A percentile compares a stretch with the other conserved stretches of the same genome.
Evolutionary conservation across 2,329 filamentous ascomycete species (phyloP).

Genomic region (Fonsecaea erecta): DNA sequence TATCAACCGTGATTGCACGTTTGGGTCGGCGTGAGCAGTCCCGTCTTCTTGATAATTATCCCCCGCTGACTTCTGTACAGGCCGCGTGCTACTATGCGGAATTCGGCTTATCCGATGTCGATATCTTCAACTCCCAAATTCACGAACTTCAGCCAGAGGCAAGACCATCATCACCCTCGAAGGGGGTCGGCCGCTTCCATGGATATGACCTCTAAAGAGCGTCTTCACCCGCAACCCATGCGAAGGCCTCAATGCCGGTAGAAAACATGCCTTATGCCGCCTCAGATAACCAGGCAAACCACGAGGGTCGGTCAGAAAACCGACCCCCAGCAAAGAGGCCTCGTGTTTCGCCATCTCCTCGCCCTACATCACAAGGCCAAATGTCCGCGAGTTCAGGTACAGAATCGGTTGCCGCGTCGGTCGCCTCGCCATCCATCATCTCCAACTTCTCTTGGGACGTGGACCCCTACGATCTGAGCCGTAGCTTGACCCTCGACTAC

Average conservation of each 20-base stretch:
- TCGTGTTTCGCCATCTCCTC: conserved; percentile 33
- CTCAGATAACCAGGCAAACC: conserved; percentile 38
- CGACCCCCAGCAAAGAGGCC: conserved; percentile 39
- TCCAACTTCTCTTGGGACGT: conserved; percentile 49
- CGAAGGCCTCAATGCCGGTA: conserved; percentile 22
- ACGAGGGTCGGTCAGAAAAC: conserved; percentile 39
- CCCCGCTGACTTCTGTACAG: conserved; percentile 14
- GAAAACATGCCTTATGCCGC: conserved; percentile 34
- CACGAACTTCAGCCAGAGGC: conserved; percentile 25
- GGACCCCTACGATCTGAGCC: conserved; percentile 60
- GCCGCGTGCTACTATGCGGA: conserved; percentile 14
- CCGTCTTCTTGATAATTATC: background rate
- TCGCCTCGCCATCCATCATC: conserved; percentile 10
- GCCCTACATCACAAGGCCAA: conserved; percentile 14
- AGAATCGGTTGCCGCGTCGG: conserved; percentile 11
- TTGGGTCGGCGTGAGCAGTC: conserved; percentile 71
- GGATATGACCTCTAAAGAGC: conserved; percentile 42
- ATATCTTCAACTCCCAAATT: conserved; percentile 20
- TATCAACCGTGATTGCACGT: conserved; percentile 82
- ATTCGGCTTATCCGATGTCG: conserved; percentile 13
- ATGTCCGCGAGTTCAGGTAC: conserved; percentile 3
- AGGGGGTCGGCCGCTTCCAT: conserved; percentile 27
- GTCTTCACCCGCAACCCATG: conserved; percentile 37
- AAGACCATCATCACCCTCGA: conserved; percentile 5
- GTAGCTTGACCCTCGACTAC: conserved; percentile 56